Evolutionary conservation across 805 yeast species (phyloP).

Genomic region (Kluyveromyces starmeri): DNA sequence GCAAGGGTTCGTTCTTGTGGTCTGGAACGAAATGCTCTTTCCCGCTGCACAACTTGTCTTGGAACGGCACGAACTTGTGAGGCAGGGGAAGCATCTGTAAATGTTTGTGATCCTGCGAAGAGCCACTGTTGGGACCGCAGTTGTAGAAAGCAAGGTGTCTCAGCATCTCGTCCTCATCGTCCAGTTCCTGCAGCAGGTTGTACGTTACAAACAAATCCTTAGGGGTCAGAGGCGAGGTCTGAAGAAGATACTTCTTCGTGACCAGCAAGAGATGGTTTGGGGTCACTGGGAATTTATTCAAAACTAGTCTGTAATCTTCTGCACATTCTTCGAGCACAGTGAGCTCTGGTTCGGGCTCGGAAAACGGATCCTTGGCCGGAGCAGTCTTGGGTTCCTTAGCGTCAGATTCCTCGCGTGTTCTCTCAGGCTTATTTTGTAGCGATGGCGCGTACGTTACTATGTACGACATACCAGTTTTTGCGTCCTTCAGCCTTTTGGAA

Average conservation of each 20-base stretch:
- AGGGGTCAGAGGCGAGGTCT: slow-evolving; percentile 61
- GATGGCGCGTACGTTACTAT: slow-evolving; percentile 28
- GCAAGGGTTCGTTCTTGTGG: slow-evolving; percentile 48
- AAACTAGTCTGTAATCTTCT: slow-evolving; percentile 47
- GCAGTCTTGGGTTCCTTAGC: slow-evolving; percentile 9
- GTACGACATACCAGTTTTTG: slow-evolving; percentile 26
- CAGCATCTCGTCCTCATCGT: slow-evolving; percentile 31
- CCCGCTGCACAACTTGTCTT: slow-evolving; percentile 38
- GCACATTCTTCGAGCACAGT: slow-evolving; percentile 49
- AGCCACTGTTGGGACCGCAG: slow-evolving; percentile 82
- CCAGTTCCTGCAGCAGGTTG: slow-evolving; percentile 43
- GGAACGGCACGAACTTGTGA: slow-evolving; percentile 44
- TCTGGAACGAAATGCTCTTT: slow-evolving; percentile 47
- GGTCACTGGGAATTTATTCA: slow-evolving; percentile 82
- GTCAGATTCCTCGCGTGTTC: slow-evolving; percentile 16
- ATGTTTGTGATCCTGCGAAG: slow-evolving; percentile 93
- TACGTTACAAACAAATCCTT: slow-evolving; percentile 57
- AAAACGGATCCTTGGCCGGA: slow-evolving; percentile 58
- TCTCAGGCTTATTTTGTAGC: slow-evolving; percentile 32
- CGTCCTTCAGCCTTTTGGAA: slow-evolving; percentile 23
- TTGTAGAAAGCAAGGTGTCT: slow-evolving; percentile 79
- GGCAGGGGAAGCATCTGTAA: slow-evolving; percentile 78
- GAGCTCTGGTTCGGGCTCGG: slow-evolving; percentile 67
- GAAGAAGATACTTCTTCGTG: slow-evolving; percentile 66
- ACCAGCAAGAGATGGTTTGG: slow-evolving; percentile 72